Evolutionary conservation across 352 stramenopile species (phyloP).

Genomic region (Phytopythium litorale): DNA sequence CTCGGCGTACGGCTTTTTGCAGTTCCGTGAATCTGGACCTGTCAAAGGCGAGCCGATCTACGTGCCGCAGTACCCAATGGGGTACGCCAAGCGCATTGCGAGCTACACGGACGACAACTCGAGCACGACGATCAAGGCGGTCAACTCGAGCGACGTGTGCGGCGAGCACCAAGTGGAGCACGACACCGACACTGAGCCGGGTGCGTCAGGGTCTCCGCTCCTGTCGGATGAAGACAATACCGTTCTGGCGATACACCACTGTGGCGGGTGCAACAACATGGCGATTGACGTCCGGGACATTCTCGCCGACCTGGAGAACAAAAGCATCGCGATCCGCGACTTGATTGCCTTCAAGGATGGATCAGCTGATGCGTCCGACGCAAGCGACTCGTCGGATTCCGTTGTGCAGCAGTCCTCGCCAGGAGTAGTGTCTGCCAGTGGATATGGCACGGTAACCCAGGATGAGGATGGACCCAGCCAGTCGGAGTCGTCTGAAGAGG

Average conservation of each 20-base stretch:
- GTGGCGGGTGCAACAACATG: conserved; percentile 42
- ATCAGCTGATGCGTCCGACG: neutral
- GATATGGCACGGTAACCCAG: too few species aligned
- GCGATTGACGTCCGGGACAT: conserved; percentile 38
- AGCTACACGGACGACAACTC: conserved; percentile 27
- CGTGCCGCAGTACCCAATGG: conserved; percentile 49
- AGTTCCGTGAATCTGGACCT: conserved; percentile 32
- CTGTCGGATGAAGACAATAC: conserved; percentile 36
- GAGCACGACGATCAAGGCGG: conserved; percentile 23
- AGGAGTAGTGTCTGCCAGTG: too few species aligned
- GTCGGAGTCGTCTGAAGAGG: too few species aligned
- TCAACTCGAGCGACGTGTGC: conserved; percentile 26
- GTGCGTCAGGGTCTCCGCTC: conserved; percentile 44
- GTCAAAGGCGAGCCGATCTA: conserved; percentile 49
- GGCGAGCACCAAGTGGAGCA: conserved; percentile 38
- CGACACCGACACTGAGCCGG: conserved; percentile 38
- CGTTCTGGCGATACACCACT: conserved; percentile 55
- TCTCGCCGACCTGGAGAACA: conserved; percentile 25
- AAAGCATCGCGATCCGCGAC: conserved; percentile 34
- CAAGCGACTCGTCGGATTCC: neutral
- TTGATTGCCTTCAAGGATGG: conserved; percentile 11
- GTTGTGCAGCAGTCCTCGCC: neutral
- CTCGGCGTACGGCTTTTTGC: conserved; percentile 49
- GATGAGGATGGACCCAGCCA: too few species aligned
- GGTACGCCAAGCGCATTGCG: conserved; percentile 48